Evolutionary conservation across 2,329 filamentous ascomycete genomes (phyloP).

Genomic region (Colletotrichum tamarilloi): DNA sequence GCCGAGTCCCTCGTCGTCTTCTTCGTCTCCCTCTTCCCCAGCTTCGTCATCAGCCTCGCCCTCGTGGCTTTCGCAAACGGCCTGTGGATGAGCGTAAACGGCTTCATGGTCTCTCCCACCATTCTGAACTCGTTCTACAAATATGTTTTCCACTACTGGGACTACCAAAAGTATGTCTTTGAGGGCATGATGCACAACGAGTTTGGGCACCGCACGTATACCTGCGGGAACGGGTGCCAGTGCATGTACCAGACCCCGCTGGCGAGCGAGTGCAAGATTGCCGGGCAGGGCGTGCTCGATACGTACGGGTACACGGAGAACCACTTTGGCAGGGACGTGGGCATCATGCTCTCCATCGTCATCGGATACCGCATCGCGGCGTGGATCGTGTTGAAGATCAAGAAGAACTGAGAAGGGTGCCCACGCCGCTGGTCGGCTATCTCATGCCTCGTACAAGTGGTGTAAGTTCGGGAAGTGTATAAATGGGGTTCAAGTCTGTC

Average conservation of each 20-base stretch:
- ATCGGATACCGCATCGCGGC: constrained; percentile 77
- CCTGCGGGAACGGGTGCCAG: constrained; percentile 66
- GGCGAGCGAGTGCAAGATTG: constrained; percentile 73
- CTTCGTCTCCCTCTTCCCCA: constrained; percentile 77
- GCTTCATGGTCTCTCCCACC: constrained; percentile 80
- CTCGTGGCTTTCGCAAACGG: constrained; percentile 88
- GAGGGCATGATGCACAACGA: constrained; percentile 96
- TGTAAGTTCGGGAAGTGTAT: neutral
- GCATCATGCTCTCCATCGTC: constrained; percentile 82
- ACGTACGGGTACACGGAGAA: constrained; percentile 76
- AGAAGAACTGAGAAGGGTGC: constrained; percentile 21
- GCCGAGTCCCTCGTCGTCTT: constrained; percentile 87
- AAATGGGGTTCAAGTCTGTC: neutral
- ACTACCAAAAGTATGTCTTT: constrained; percentile 89
- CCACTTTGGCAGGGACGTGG: constrained; percentile 75
- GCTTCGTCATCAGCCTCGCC: constrained; percentile 83
- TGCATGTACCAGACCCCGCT: constrained; percentile 79
- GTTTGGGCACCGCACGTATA: constrained; percentile 74
- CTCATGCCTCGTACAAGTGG: neutral
- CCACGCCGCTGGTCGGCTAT: neutral
- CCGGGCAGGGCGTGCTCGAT: constrained; percentile 75
- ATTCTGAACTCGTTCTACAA: constrained; percentile 86
- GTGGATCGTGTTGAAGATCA: constrained; percentile 66
- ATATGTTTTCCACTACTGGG: constrained; percentile 90
- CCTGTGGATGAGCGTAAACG: constrained; percentile 88